Evolutionary conservation across 768 basidiomycete species (phyloP).

Genomic region (Lactarius pseudohatsudake): DNA sequence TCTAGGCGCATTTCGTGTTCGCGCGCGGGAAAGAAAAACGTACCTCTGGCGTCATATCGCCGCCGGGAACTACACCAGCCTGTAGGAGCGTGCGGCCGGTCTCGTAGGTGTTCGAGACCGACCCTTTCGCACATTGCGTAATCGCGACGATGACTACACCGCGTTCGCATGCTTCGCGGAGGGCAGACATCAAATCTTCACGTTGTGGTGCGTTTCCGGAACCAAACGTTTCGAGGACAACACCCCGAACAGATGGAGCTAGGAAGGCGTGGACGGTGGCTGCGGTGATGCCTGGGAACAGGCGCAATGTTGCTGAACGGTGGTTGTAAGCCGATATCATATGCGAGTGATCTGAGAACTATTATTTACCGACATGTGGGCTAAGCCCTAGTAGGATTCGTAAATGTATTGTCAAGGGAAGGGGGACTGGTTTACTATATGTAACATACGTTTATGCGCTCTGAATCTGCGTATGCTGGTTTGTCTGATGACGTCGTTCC

Average conservation of each 20-base stretch:
- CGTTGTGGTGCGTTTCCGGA: conserved; percentile 91
- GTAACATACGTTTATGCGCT: conserved; percentile 66
- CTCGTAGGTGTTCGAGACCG: conserved; percentile 82
- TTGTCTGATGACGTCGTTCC: conserved; percentile 85
- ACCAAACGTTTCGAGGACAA: conserved; percentile 90
- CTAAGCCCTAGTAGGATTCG: conserved; percentile 64
- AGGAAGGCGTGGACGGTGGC: conserved; percentile 76
- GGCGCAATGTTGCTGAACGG: conserved; percentile 67
- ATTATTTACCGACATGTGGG: conserved; percentile 69
- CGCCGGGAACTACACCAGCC: conserved; percentile 79
- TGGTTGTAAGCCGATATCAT: background rate
- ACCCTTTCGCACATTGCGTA: conserved; percentile 84
- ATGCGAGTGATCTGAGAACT: background rate
- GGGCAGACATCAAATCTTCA: conserved; percentile 66
- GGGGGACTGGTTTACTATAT: background rate
- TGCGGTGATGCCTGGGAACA: conserved; percentile 85
- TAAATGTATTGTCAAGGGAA: background rate
- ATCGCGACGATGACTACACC: conserved; percentile 90
- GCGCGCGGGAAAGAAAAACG: conserved; percentile 10
- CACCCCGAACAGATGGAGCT: conserved; percentile 69
- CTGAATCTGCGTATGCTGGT: conserved; percentile 74
- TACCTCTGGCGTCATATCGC: conserved; percentile 97
- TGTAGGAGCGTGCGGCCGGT: conserved; percentile 68
- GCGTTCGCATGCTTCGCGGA: conserved; percentile 78
- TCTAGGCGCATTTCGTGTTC: background rate